Conservation (phyloP, 495 filamentous ascomycete genomes). For the Articulospora tetracladia region DNA sequence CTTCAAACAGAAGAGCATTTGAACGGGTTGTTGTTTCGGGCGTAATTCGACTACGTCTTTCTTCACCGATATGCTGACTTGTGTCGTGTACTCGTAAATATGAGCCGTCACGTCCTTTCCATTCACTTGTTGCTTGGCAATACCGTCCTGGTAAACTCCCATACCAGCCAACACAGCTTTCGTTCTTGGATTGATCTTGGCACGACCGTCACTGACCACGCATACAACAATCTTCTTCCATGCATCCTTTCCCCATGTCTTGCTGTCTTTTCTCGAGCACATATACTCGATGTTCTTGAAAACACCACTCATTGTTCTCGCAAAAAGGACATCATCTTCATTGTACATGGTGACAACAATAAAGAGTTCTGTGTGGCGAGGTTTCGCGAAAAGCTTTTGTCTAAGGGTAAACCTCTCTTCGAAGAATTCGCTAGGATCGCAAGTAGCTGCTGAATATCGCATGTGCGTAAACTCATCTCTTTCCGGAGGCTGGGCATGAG, state of each 20-base stretch:
- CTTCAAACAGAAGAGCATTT: constrained; percentile 98
- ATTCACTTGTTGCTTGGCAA: constrained; percentile 98
- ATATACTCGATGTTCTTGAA: constrained; percentile 98
- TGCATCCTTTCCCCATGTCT: constrained; percentile 97
- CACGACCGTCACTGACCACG: constrained; percentile 95
- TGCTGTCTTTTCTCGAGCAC: constrained; percentile 84
- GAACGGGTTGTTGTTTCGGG: constrained; percentile 75
- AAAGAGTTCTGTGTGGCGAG: constrained; percentile 92
- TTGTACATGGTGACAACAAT: constrained; percentile 99
- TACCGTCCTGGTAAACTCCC: constrained; percentile 97
- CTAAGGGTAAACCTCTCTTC: constrained; percentile 87
- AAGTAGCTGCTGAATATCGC: constrained; percentile 95
- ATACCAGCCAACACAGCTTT: constrained; percentile 86
- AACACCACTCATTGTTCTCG: constrained; percentile 94
- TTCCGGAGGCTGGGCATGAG: constrained; percentile 73
- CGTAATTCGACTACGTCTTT: constrained; percentile 82
- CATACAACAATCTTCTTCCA: constrained; percentile 99
- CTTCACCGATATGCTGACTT: constrained; percentile 83
- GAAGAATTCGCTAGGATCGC: constrained; percentile 87
- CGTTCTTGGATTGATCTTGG: constrained; percentile 94
- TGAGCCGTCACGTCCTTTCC: constrained; percentile 96
- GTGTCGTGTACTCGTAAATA: constrained; percentile 98
- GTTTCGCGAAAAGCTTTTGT: constrained; percentile 90
- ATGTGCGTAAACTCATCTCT: constrained; percentile 99
- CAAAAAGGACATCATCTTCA: constrained; percentile 95